Evolutionary conservation across 2,329 filamentous ascomycete species (phyloP).

Genomic region (Neofusicoccum ribis): DNA sequence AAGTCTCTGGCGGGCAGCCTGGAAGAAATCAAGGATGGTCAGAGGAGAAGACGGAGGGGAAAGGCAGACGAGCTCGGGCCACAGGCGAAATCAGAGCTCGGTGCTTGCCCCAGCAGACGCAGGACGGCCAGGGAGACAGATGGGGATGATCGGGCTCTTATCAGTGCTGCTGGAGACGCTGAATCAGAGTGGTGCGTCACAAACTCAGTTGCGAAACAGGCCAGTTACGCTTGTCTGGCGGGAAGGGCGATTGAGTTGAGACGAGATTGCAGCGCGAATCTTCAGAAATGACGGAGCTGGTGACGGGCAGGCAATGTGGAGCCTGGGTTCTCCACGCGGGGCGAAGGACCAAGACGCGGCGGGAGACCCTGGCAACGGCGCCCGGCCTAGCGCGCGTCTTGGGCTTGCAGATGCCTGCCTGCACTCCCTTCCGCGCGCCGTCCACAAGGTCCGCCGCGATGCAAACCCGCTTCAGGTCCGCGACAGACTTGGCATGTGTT

Average conservation of each 20-base stretch:
- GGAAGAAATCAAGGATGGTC: too few relatives aligned
- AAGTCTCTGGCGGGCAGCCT: too few relatives aligned
- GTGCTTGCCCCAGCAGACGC: too few relatives aligned
- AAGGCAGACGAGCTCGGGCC: neutral
- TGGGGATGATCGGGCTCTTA: neutral
- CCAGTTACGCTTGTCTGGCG: neutral
- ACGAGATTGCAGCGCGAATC: neutral
- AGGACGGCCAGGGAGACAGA: neutral
- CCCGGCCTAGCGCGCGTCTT: neutral
- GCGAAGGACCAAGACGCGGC: neutral
- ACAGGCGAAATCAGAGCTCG: neutral
- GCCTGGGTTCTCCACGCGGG: neutral
- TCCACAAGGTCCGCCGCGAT: neutral
- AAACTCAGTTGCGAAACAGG: neutral
- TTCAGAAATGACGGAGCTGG: neutral
- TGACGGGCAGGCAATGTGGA: neutral
- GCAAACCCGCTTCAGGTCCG: neutral
- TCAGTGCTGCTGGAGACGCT: neutral
- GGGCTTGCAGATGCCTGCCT: neutral
- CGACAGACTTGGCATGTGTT: neutral
- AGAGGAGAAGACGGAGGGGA: neutral
- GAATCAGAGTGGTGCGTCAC: neutral
- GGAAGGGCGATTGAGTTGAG: neutral
- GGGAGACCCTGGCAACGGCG: neutral
- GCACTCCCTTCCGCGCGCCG: neutral